Conservation (phyloP, 2,329 filamentous ascomycete species). For the Ophiostoma pallidulum region DNA sequence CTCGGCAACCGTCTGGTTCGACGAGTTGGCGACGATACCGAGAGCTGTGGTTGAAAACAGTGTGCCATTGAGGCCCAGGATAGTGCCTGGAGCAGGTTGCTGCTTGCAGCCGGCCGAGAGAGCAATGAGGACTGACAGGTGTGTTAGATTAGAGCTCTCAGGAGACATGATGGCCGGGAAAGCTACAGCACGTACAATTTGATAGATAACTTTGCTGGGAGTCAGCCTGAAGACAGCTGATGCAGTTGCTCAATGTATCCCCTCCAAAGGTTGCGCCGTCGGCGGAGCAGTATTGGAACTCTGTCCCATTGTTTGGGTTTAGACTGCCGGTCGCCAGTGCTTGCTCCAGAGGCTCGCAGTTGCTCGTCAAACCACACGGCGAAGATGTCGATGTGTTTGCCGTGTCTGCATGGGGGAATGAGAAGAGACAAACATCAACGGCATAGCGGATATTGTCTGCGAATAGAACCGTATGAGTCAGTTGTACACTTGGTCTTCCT, state of each 20-base stretch:
- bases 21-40: conserved; percentile 30
- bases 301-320: conserved; percentile 17
- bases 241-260: conserved; percentile 27
- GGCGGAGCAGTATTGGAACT: conserved; percentile 34
- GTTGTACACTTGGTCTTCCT: no score
- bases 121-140: conserved; percentile 34
- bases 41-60: conserved; percentile 31
- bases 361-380: conserved; percentile 33
- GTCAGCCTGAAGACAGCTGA: conserved; percentile 34
- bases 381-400: conserved; percentile 30
- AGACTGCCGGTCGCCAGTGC: conserved; percentile 28
- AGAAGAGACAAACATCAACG: conserved; percentile 37
- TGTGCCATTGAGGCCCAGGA: conserved; percentile 33
- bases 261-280: conserved; percentile 26
- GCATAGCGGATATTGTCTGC: conserved; percentile 42
- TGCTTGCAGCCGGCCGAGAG: conserved; percentile 40
- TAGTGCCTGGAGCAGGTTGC: conserved; percentile 27
- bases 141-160: no score
- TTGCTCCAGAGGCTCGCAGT: conserved; percentile 31
- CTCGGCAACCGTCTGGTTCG: conserved; percentile 19
- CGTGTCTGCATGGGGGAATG: conserved; percentile 22
- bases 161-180: no score
- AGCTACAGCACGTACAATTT: conserved; percentile 41
- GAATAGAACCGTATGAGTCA: neutral
- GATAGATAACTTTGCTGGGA: conserved; percentile 33